Base-by-base conservation (phyloP, 805 yeast species). In the Candida pseudofarinosa region DNA sequence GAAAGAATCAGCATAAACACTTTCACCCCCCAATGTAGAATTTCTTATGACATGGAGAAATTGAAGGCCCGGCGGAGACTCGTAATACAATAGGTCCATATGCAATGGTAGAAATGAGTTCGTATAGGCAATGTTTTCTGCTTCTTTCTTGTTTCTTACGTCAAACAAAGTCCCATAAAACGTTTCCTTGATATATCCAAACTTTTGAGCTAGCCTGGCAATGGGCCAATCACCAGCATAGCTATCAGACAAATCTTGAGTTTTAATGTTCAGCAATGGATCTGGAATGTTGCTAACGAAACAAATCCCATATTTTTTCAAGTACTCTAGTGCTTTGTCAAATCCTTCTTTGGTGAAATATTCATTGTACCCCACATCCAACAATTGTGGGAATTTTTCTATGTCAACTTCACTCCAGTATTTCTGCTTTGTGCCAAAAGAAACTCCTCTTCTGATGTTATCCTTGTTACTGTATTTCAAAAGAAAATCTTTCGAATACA, bases 31-130 rank as follows among this genome's bases (percentile, higher is more conserved):
- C 7, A 51, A 50, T 8, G 83, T 76, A 10, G 75, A 63, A 52
- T 79, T 78, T 38, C 70, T 60, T 31, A 80, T 72, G 41, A 77
- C 72, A 51, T 85, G 93, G 35, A 85, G 67, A 33, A 83, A 58
- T 59, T 85, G 90, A 35, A 85, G 63, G 0, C 91, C 91, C 1
- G 95, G 95, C 2, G 90, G 90, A 8, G 88, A 79, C 57, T 85
- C 90, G 55, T 84, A 80, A 62, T 85, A 85, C 37, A 81, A 69
- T 19, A 85, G 68, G 54, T 86, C 93, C 84, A 83, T 85, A 53
- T 85, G 95, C 39, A 85, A 67, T 2, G 89, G 89, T 33, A 86
- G 69, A 50, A 76, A 76, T 6, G 70, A 71, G 39, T 74, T 69
- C 3, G 93, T 81, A 54, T 83, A 78, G 3, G 90, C 90, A 39